phyloP scores from a whole-genome alignment of 352 stramenopile genomes.

The Pythium utonaiense region DNA sequence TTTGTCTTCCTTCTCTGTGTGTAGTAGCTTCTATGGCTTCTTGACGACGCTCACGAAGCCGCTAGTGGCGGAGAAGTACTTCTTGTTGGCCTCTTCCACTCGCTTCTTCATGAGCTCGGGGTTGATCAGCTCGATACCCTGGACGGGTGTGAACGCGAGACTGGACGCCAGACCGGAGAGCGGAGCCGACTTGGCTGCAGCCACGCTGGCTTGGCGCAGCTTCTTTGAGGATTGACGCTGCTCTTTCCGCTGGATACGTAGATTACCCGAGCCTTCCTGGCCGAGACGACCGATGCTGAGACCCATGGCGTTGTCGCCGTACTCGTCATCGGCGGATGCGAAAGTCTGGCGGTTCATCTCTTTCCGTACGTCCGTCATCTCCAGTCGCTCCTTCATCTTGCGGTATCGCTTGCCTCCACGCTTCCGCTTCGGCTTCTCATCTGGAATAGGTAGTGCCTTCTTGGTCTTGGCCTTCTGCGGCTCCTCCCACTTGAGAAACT shows the following conservation, averaged over 20 bases:
- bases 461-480: constrained; percentile 95
- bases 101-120: constrained; percentile 91
- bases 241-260: constrained; percentile 89
- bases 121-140: constrained; percentile 97
- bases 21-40: constrained; percentile 58
- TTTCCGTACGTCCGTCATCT: constrained; percentile 97
- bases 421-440: constrained; percentile 95
- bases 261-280: constrained; percentile 82
- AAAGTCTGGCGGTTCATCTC: constrained; percentile 96
- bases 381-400: constrained; percentile 96
- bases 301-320: constrained; percentile 98
- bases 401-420: constrained; percentile 91
- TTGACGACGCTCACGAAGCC: constrained; percentile 95
- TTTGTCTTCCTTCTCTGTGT: no score
- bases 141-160: constrained; percentile 96
- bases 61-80: constrained; percentile 95
- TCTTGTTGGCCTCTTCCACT: constrained; percentile 94
- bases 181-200: constrained; percentile 40
- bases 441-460: constrained; percentile 95
- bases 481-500: constrained; percentile 98
- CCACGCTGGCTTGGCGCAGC: constrained; percentile 88
- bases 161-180: constrained; percentile 92
- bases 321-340: constrained; percentile 91
- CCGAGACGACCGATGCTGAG: constrained; percentile 91
- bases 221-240: constrained; percentile 92